These are phyloP conservation scores for Colletotrichum sp. DNA, from an alignment of 2,329 filamentous ascomycete genomes.

Conservation along the genomic window DNA sequence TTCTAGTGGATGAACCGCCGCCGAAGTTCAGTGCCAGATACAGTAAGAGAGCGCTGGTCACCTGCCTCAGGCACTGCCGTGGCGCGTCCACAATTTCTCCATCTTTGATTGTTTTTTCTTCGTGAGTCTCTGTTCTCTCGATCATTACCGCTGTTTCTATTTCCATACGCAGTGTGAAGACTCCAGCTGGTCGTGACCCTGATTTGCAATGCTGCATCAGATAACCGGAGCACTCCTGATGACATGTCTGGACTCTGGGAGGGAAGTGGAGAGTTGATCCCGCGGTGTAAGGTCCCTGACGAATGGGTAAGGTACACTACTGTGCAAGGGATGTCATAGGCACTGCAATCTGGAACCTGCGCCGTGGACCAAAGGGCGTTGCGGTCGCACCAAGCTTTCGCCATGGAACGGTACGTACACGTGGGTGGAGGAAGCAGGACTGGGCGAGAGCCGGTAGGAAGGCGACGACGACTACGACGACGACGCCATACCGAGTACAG, in stretches of 20 bases:
- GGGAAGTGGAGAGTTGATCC: neutral
- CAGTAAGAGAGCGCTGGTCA: conserved; percentile 1
- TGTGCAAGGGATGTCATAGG: neutral
- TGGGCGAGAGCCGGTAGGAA: neutral
- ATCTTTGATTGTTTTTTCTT: neutral
- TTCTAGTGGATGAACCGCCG: conserved; percentile 4
- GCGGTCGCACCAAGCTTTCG: conserved; percentile 17
- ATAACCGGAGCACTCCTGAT: neutral
- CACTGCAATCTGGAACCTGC: neutral
- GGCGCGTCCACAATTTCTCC: neutral
- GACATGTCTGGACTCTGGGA: neutral
- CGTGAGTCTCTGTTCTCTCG: neutral
- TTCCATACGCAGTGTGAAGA: neutral
- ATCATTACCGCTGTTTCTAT: neutral
- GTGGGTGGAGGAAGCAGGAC: neutral
- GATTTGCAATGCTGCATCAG: neutral
- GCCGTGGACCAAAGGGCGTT: neutral
- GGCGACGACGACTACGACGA: neutral
- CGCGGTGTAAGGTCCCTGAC: neutral
- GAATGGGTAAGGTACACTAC: neutral
- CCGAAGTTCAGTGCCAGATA: neutral
- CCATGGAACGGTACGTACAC: conserved; percentile 11
- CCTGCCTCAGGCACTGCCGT: neutral
- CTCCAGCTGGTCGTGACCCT: neutral
- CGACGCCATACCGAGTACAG: neutral